Evolutionary conservation across 371 early-diverging fungal genomes (phyloP), one percentile per base, ranked within the genome.

Genomic region (Cokeromyces recurvatus): DNA sequence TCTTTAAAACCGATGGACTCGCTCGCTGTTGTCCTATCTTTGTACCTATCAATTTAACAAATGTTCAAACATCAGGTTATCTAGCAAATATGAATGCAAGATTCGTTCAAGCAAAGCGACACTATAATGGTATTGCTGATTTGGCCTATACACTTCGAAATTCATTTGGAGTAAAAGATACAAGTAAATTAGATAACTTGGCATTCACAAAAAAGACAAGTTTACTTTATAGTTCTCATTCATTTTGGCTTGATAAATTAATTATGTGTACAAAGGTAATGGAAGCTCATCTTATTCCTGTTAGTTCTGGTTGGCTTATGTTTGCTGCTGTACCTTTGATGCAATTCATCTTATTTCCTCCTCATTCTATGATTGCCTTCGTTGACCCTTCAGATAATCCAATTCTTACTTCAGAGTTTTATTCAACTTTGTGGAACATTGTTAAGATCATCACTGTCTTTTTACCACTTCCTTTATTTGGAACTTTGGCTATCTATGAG

Each of bases 1-100:
- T 84, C 55, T 86, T 84, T 62, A 74, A 77, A 51, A 85, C 87
- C 24, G 72, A 76, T 42, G 86, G 85, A 3, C 65, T 66, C 19
- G 77, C 82, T 14, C 74, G 78, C 29, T 76, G 79, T 32, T 78
- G 74, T 38, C 75, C 85, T 22, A 84, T 89, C 57, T 84, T 69
- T 56, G 83, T 85, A 1, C 90, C 90, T 12, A 82, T 85, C 53
- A 86, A 85, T 23, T 55, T 77, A 31, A 82, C 84, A 60, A 86
- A 87, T 57, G 84, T 89, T n/a, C 84, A 87, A 52, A 83, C 68
- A n/a, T 36, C 47, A 12, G 81, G 85, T n/a, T 80, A 74, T 36
- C n/a, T 79, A 17, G 51, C 68, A 39, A 77, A 68, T 41, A 55
- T 86, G 51, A 46, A 71, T 44, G 85, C 86, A 24, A 73, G 89